Conservation (phyloP, 192 early-diverging fungal species). For the Piromyces sp. region DNA sequence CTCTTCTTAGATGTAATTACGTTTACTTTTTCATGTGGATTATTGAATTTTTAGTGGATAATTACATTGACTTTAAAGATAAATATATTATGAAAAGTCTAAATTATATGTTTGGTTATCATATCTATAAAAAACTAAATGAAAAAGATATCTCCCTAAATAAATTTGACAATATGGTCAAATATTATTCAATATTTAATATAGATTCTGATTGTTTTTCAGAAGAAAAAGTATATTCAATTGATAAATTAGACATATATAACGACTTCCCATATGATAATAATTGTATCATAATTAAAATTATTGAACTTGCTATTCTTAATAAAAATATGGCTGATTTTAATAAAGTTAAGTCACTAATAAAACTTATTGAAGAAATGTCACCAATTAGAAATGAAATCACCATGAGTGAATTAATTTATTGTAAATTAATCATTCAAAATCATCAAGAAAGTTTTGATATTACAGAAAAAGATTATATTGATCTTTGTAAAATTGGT, state of each 20-base stretch:
- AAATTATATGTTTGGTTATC: neutral
- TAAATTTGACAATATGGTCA: neutral
- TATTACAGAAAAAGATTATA: neutral
- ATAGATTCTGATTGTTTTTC: neutral
- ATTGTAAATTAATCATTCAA: neutral
- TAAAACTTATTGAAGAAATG: neutral
- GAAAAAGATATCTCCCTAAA: neutral
- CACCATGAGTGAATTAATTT: neutral
- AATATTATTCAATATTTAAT: neutral
- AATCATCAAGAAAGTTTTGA: neutral
- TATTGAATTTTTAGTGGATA: neutral
- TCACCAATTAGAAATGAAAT: neutral
- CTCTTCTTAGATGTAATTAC: neutral
- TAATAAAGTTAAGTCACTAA: neutral
- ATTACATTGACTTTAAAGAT: neutral
- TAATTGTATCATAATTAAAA: neutral
- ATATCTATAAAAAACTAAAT: neutral
- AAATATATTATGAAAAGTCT: neutral
- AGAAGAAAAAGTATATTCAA: neutral
- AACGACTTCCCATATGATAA: neutral
- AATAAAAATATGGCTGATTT: neutral
- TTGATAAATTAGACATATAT: neutral
- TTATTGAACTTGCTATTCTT: neutral
- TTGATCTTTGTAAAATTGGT: neutral
- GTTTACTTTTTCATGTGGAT: neutral